Evolutionary conservation across 2,329 filamentous ascomycete genomes (phyloP).

Genomic region (Graphilbum sp.): DNA sequence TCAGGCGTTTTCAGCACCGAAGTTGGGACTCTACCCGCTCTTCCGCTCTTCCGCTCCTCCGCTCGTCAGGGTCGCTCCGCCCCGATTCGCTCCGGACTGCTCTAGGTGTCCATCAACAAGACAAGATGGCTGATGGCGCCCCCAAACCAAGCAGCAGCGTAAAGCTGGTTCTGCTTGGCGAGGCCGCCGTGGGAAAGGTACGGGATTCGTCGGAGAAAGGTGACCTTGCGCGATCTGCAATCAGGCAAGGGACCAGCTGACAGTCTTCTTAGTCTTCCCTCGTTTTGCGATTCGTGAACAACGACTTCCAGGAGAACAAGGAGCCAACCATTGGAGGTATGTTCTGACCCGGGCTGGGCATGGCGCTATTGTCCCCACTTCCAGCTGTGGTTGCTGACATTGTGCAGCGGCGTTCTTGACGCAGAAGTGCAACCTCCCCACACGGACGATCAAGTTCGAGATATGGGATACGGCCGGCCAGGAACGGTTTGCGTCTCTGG

Average conservation of each 20-base stretch:
- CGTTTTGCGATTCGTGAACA: conserved; percentile 96
- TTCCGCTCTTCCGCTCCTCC: neutral
- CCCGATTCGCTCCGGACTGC: too few relatives aligned
- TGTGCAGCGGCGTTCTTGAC: conserved; percentile 79
- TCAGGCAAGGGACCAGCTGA: neutral
- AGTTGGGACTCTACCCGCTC: too few relatives aligned
- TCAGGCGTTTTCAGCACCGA: neutral
- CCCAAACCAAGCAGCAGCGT: conserved; percentile 97
- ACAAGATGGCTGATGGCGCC: conserved; percentile 49
- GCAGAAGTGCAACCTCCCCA: conserved; percentile 94
- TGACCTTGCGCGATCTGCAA: neutral
- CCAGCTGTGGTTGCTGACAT: too few relatives aligned
- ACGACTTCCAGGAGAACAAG: conserved; percentile 99
- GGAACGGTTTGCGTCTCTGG: conserved; percentile 89
- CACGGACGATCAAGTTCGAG: conserved; percentile 80
- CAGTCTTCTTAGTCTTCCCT: conserved; percentile 59
- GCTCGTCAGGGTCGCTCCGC: too few relatives aligned
- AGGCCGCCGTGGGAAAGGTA: conserved; percentile 98
- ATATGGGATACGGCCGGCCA: conserved; percentile 99
- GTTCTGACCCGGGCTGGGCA: too few relatives aligned
- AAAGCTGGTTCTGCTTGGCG: conserved; percentile 93
- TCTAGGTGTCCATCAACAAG: neutral
- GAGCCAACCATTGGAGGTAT: conserved; percentile 96
- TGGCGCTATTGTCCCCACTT: too few relatives aligned
- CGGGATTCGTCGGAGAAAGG: neutral